phyloP scores from a whole-genome alignment of 768 basidiomycete species.

The Mycena capillaripes region DNA sequence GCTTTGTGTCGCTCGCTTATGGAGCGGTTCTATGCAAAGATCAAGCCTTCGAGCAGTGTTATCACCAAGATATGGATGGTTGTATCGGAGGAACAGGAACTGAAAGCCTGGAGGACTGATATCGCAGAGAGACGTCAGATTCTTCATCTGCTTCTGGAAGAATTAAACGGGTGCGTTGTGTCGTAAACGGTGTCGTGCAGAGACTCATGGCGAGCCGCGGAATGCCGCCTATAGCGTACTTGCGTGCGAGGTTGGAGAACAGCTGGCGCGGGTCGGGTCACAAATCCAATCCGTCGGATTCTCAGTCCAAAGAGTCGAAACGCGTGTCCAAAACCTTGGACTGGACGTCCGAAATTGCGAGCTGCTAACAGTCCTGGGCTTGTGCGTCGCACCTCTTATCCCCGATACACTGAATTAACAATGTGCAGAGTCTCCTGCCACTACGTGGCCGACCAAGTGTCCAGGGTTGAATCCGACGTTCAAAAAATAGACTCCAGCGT shows the following conservation, averaged over 20 bases:
- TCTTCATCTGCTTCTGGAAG: not conserved
- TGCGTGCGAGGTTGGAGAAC: not conserved
- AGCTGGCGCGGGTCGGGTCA: not conserved
- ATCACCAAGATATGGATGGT: constrained; percentile 2
- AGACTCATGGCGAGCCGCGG: too few species aligned
- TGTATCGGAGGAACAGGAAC: not conserved
- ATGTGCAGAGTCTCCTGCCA: not conserved
- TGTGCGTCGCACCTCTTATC: not conserved
- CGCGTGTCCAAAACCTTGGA: not conserved
- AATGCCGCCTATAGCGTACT: too few species aligned
- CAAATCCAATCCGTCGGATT: not conserved
- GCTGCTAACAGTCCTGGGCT: not conserved
- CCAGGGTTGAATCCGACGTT: not conserved
- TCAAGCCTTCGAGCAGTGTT: not conserved
- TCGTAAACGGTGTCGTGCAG: too few species aligned
- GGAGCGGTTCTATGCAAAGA: not conserved
- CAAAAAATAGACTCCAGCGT: not conserved
- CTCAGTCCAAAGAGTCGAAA: not conserved
- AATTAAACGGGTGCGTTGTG: constrained; percentile 3
- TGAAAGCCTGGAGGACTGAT: constrained; percentile 7
- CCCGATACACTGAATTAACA: not conserved
- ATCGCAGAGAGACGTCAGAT: not conserved
- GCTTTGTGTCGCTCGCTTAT: not conserved
- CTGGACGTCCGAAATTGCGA: too few species aligned
- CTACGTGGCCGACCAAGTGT: not conserved